phyloP scores from a whole-genome alignment of 352 stramenopile genomes.

The Pythium oligandrum region DNA sequence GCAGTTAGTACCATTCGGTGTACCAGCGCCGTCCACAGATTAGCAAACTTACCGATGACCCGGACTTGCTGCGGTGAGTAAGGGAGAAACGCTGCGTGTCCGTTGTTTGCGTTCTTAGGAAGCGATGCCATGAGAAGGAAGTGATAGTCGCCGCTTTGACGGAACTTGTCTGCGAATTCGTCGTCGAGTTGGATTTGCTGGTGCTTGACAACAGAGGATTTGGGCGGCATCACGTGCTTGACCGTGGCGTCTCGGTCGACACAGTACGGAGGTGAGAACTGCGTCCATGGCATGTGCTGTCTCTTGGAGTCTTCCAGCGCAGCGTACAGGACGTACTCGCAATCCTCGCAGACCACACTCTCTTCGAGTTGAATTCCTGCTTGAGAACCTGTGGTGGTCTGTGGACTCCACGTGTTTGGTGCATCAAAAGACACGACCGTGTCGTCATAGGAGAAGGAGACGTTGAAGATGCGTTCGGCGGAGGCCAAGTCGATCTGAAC shows the following conservation, averaged over 20 bases:
- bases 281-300: too few relatives aligned
- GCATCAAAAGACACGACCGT: constrained; percentile 11
- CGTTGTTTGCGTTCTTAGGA: constrained; percentile 19
- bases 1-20: too few relatives aligned
- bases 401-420: constrained; percentile 5
- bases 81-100: constrained; percentile 20
- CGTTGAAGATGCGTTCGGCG: constrained; percentile 6
- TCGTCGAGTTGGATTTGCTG: constrained; percentile 15
- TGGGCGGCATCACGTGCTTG: constrained; percentile 16
- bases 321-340: constrained; percentile 26
- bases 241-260: constrained; percentile 10
- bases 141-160: constrained; percentile 22
- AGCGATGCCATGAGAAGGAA: constrained; percentile 29
- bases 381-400: too few relatives aligned
- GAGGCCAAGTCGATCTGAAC: neutral
- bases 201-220: neutral
- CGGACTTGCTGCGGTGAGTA: constrained; percentile 21
- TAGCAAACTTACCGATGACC: constrained; percentile 15
- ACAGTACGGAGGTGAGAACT: constrained; percentile 20
- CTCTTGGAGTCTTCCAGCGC: constrained; percentile 4
- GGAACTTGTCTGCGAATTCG: constrained; percentile 26
- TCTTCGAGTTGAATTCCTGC: too few relatives aligned
- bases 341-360: constrained; percentile 12
- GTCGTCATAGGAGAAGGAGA: constrained; percentile 14
- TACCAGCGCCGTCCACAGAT: too few relatives aligned